Conservation (phyloP, 2,329 filamentous ascomycete species). For the Phyllosticta citribraziliensis region DNA sequence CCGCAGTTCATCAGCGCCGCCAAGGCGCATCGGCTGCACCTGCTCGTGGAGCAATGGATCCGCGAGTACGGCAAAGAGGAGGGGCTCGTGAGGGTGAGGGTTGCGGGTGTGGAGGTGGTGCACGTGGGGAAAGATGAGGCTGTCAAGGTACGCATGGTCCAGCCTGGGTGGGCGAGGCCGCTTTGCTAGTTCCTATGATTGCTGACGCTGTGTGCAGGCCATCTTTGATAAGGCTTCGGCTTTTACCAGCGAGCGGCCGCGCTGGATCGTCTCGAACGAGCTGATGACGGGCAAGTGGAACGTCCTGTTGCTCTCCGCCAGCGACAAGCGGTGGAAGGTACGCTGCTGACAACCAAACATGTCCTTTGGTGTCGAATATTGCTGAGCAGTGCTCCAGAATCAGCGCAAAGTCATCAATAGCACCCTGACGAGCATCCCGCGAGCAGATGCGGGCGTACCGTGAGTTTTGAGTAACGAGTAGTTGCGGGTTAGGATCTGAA, state of each 20-base stretch:
- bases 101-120: conserved; percentile 15
- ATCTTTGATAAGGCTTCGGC: not conserved
- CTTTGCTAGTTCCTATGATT: not conserved
- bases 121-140: conserved; percentile 8
- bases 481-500: not conserved
- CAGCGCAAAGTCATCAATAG: not conserved
- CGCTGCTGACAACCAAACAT: not conserved
- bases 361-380: too few species aligned
- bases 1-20: not conserved
- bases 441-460: not conserved
- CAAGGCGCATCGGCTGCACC: not conserved
- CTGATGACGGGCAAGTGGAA: not conserved
- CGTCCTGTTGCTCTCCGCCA: not conserved
- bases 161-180: not conserved
- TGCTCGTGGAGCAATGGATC: not conserved
- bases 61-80: conserved; percentile 9
- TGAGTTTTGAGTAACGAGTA: not conserved
- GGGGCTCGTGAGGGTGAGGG: conserved; percentile 13
- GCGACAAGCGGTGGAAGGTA: not conserved
- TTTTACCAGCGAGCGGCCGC: not conserved
- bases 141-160: conserved; percentile 9
- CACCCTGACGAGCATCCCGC: not conserved
- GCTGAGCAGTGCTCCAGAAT: not conserved
- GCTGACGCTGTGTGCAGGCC: not conserved
- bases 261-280: not conserved